A percentile compares a stretch with the other conserved stretches of the same genome.
These are phyloP conservation scores for Cytidiella melzeri DNA, from an alignment of 768 basidiomycete species.

Conservation along the genomic window DNA sequence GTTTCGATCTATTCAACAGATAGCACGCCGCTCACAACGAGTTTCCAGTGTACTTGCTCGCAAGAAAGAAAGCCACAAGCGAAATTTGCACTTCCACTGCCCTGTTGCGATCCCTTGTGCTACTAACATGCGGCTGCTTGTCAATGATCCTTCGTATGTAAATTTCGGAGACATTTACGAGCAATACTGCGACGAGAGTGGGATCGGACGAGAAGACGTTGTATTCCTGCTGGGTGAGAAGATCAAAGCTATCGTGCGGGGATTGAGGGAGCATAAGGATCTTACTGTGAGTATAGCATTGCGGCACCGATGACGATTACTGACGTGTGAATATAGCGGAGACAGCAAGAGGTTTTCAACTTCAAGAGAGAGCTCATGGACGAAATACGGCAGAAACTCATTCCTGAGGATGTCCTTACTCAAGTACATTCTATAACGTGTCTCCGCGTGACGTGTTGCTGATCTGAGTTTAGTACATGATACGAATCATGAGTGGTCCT, in stretches of 20 bases:
- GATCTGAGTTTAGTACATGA: constrained; percentile 68
- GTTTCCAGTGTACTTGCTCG: constrained; percentile 63
- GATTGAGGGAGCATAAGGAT: constrained; percentile 40
- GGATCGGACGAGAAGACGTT: constrained; percentile 83
- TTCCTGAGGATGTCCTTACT: constrained; percentile 82
- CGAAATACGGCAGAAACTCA: constrained; percentile 80
- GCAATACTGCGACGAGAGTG: constrained; percentile 68
- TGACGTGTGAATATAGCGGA: constrained; percentile 34
- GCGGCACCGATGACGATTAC: not conserved
- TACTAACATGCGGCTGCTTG: constrained; percentile 76
- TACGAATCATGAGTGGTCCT: constrained; percentile 74
- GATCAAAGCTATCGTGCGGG: constrained; percentile 60
- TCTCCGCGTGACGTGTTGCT: not conserved
- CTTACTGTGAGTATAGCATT: constrained; percentile 8
- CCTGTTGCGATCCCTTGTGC: constrained; percentile 84
- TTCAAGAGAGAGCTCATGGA: constrained; percentile 83
- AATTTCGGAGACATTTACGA: constrained; percentile 93
- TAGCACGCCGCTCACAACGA: constrained; percentile 1
- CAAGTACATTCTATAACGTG: constrained; percentile 45
- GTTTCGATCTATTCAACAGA: constrained; percentile 17
- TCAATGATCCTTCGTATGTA: constrained; percentile 88
- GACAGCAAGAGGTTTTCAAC: constrained; percentile 58
- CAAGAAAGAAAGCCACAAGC: constrained; percentile 89
- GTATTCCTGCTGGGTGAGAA: constrained; percentile 84
- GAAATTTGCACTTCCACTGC: constrained; percentile 87